phyloP scores from a whole-genome alignment of 2,329 filamentous ascomycete species.

The Emergomyces pasteurianus region DNA sequence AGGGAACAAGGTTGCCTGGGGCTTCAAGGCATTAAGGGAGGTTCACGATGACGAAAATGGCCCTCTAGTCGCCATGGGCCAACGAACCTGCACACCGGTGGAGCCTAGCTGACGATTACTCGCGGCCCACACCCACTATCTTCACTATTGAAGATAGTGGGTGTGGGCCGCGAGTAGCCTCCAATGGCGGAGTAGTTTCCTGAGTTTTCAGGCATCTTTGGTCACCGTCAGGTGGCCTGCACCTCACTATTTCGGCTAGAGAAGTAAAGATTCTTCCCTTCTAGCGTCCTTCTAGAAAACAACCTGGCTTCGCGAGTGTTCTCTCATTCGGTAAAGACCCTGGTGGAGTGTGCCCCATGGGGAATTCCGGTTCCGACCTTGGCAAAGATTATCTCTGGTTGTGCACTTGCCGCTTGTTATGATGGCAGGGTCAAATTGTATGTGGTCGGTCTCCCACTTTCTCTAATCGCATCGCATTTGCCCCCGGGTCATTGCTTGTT shows the following conservation, averaged over 20 bases:
- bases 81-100: neutral
- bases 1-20: neutral
- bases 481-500: no score
- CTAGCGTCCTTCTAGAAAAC: conserved; percentile 1
- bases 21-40: neutral
- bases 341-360: neutral
- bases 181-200: neutral
- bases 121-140: no score
- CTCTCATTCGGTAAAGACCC: neutral
- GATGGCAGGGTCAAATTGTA: no score
- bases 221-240: neutral
- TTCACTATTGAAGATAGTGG: no score
- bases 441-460: no score
- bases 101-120: neutral
- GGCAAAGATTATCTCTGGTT: neutral
- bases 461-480: no score
- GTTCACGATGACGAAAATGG: neutral
- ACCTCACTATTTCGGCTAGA: neutral
- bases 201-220: neutral
- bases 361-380: neutral
- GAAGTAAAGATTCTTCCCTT: neutral
- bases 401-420: neutral
- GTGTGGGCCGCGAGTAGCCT: no score
- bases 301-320: neutral
- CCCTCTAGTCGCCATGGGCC: neutral